Evolutionary conservation across 495 filamentous ascomycete species (phyloP), one percentile per base, ranked within the genome.

Genomic region (Cryomyces minteri): DNA sequence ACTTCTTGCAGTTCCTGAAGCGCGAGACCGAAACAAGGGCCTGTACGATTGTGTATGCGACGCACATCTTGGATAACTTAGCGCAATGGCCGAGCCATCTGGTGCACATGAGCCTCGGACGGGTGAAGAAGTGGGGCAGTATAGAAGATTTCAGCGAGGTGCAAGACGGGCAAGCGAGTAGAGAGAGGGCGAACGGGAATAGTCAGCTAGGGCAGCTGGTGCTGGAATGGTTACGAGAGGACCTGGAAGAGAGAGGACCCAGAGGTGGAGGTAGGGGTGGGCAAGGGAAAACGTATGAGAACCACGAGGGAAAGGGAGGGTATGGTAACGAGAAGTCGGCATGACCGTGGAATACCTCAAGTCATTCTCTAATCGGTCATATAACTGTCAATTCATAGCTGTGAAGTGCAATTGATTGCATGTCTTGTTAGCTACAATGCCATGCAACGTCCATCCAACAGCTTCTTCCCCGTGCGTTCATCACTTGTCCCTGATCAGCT

Each of bases 21-120:
- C 68, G 69, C 18, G 90, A 99, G 71, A 95, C 90, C 0, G 80
- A 87, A 65, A 64, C 54, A 5, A 65, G 92, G 41, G 62, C 73
- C 7, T 94, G 86, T 58, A 94, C 90, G 3, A 82, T 99, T 52
- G 88, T 96, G 29, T 99, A 99, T 62, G 90, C 90, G 28, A 96
- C 90, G 14, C 90, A 99, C 59, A 94, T 99, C 44, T 60, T 99
- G 53, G 90, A 99, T 57, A 92, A 93, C 51, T 60, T 95, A 29
- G 84, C 83, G 0, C 74, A 74, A 32, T 99, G 90, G 90, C 90
- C 90, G 42, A 93, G 80, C 0, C 88, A 99, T 64, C 62, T 99
- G 42, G 87, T 94, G 43, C 88, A 95, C 53, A 94, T 96, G 87
- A 77, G 83, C 56, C 55, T 88, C 36, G 90, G 90, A 4, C 74